A percentile compares a stretch with the other conserved stretches of the same genome.
phyloP scores from a whole-genome alignment of 2,329 filamentous ascomycete species.

The Basipetospora chlamydospora region DNA sequence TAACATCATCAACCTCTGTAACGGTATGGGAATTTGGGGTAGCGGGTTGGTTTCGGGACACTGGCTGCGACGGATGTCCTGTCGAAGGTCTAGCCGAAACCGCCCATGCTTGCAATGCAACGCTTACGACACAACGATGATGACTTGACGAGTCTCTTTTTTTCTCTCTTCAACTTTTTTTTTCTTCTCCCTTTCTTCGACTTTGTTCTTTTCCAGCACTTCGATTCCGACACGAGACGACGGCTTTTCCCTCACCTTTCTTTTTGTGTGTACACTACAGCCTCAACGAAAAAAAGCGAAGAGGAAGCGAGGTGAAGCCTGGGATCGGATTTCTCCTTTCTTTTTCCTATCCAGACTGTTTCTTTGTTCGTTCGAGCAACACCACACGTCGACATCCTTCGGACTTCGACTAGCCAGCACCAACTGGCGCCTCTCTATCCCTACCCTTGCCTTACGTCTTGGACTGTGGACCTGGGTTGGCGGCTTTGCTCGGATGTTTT shows the following conservation, averaged over 20 bases:
- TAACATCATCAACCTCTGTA: slow-evolving; percentile 6
- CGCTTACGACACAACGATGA: slow-evolving; percentile 6
- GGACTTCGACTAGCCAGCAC: too few relatives aligned
- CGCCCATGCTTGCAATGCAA: slow-evolving; percentile 3
- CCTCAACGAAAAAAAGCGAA: slow-evolving; percentile 1
- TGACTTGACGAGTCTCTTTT: slow-evolving; percentile 5
- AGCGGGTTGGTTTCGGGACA: background rate
- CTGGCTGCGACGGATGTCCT: background rate
- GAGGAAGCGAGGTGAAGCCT: background rate
- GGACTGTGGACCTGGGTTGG: too few relatives aligned
- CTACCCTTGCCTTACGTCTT: too few relatives aligned
- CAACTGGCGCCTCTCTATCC: too few relatives aligned
- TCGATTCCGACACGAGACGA: too few relatives aligned
- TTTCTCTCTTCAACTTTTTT: background rate
- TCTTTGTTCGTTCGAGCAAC: slow-evolving; percentile 8
- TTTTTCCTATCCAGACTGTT: slow-evolving; percentile 8
- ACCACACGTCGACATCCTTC: too few relatives aligned
- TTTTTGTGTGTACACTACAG: slow-evolving; percentile 6
- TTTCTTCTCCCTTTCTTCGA: slow-evolving; percentile 3
- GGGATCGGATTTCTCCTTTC: slow-evolving; percentile 8
- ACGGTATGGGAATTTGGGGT: slow-evolving; percentile 2
- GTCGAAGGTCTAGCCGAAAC: background rate
- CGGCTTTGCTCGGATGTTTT: too few relatives aligned
- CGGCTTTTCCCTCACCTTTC: background rate
- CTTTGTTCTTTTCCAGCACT: background rate